phyloP scores from a whole-genome alignment of 2,329 filamentous ascomycete species.

The Xylariaceae sp. region DNA sequence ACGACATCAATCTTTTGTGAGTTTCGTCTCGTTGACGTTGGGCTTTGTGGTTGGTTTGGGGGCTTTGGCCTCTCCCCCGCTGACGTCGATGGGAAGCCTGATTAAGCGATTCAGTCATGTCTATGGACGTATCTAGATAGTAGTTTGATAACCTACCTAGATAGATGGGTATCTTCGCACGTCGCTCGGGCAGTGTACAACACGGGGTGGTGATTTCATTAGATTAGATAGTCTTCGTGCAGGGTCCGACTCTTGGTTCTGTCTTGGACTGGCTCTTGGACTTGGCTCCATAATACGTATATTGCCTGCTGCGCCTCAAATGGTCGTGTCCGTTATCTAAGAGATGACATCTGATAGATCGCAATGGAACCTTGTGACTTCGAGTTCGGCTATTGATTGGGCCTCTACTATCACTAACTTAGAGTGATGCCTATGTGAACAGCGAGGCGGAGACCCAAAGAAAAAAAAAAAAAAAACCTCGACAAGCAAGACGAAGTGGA shows the following conservation, averaged over 20 bases:
- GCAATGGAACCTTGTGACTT: background rate
- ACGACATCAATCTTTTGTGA: background rate
- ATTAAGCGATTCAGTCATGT: background rate
- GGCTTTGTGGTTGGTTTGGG: background rate
- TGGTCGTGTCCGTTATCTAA: background rate
- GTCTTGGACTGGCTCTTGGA: background rate
- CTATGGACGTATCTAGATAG: too few relatives aligned
- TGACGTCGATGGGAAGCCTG: background rate
- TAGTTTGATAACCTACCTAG: background rate
- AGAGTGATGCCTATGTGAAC: background rate
- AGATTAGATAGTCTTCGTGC: background rate
- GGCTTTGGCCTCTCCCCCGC: background rate
- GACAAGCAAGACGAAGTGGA: background rate
- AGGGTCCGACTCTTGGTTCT: background rate
- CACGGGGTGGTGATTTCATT: background rate
- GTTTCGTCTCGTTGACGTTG: background rate
- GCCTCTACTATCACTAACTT: background rate
- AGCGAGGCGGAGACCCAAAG: background rate
- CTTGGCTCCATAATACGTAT: background rate
- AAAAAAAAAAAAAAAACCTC: background rate
- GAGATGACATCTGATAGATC: conserved; percentile 1
- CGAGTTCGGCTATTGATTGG: background rate
- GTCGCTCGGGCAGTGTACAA: background rate
- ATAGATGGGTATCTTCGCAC: background rate
- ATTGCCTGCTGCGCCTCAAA: background rate